phyloP scores from a whole-genome alignment of 2,329 filamentous ascomycete genomes.

The Geosmithia putterillii region DNA sequence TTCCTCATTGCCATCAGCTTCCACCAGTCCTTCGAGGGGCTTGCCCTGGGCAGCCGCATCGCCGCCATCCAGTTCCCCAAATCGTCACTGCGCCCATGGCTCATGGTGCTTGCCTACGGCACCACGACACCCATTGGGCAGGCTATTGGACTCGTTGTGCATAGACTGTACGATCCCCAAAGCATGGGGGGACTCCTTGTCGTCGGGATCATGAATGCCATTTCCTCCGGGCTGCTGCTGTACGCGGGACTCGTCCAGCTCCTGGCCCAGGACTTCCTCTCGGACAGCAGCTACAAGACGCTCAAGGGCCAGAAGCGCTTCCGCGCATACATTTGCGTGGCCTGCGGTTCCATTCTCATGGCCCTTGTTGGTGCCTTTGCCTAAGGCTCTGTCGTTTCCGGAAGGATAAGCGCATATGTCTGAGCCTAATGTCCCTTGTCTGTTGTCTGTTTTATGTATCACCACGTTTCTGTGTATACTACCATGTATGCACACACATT shows the following conservation, averaged over 20 bases:
- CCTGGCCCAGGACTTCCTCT: constrained; percentile 72
- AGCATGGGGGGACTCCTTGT: constrained; percentile 66
- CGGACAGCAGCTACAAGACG: constrained; percentile 59
- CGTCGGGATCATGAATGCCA: constrained; percentile 80
- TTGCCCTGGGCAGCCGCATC: constrained; percentile 76
- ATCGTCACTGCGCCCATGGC: constrained; percentile 64
- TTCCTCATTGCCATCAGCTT: constrained; percentile 73
- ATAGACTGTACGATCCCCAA: constrained; percentile 68
- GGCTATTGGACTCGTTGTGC: constrained; percentile 66
- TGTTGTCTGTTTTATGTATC: no score
- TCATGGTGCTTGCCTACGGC: constrained; percentile 70
- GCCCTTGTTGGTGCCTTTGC: constrained; percentile 63
- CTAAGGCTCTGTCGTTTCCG: no score
- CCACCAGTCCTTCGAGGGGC: constrained; percentile 81
- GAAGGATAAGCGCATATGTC: no score
- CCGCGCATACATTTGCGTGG: constrained; percentile 51
- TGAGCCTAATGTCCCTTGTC: background rate
- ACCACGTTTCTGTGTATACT: no score
- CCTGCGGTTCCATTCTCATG: constrained; percentile 55
- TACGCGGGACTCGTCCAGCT: constrained; percentile 79
- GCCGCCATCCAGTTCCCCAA: constrained; percentile 69
- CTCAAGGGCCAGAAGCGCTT: constrained; percentile 49
- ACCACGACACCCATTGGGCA: constrained; percentile 72
- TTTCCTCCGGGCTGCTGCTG: constrained; percentile 66
- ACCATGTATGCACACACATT: no score